phyloP scores from a whole-genome alignment of 164 flowering plant species.

The Paratinospora sagittata region DNA sequence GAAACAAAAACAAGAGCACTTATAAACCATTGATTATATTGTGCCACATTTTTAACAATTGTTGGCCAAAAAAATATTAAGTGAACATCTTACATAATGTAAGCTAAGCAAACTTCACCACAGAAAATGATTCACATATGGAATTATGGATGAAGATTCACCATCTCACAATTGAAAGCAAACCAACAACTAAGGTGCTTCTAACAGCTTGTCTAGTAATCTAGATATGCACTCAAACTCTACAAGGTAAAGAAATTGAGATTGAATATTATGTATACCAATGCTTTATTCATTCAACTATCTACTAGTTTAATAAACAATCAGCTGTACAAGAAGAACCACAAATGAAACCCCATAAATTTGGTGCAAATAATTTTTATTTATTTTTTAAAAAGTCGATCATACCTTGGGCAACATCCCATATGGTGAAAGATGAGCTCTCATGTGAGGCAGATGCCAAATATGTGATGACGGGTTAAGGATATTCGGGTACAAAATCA shows the following conservation, averaged over 20 bases:
- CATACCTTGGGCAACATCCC: constrained; percentile 98
- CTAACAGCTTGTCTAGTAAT: too few species aligned
- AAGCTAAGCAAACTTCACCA: too few species aligned
- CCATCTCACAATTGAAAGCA: background rate
- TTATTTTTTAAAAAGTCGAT: background rate
- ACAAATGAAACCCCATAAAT: background rate
- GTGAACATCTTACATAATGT: too few species aligned
- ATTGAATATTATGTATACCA: too few species aligned
- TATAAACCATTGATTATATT: too few species aligned
- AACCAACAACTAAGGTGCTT: background rate
- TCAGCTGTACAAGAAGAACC: background rate
- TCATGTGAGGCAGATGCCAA: constrained; percentile 91
- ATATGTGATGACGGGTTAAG: constrained; percentile 65
- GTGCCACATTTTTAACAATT: too few species aligned
- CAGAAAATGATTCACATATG: too few species aligned
- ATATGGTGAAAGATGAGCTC: constrained; percentile 85
- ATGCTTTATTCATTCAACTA: background rate
- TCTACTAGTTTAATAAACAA: background rate
- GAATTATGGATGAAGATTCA: too few species aligned
- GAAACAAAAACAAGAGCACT: too few species aligned
- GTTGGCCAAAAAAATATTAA: too few species aligned
- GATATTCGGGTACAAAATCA: constrained; percentile 14
- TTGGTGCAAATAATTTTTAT: background rate
- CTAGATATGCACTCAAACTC: too few species aligned
- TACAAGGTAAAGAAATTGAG: too few species aligned